Evolutionary conservation across 1,284 basidiomycete species (phyloP).

Genomic region (Fomitopsis pinicola): DNA sequence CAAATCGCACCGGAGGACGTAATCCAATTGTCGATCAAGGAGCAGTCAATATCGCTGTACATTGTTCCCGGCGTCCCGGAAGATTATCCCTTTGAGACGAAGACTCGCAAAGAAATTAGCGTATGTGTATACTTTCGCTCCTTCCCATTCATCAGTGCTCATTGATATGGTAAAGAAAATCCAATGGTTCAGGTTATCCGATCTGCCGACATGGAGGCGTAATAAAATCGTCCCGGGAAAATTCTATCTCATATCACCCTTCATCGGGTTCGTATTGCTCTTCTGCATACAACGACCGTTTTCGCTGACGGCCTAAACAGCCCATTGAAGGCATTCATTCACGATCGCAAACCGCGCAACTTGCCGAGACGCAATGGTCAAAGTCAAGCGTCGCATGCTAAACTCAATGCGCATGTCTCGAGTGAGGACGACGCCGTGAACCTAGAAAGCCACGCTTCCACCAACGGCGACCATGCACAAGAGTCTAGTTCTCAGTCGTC

Average conservation of each 20-base stretch:
- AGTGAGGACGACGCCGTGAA: slow-evolving; percentile 21
- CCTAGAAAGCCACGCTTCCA: slow-evolving; percentile 7
- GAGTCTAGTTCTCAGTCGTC: slow-evolving; percentile 67
- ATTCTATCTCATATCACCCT: slow-evolving; percentile 95
- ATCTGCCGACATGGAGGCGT: slow-evolving; percentile 92
- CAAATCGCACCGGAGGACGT: slow-evolving; percentile 69
- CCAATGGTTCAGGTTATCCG: slow-evolving; percentile 90
- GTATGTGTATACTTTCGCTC: slow-evolving; percentile 46
- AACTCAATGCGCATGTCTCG: slow-evolving; percentile 16
- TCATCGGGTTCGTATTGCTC: slow-evolving; percentile 69
- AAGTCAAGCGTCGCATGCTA: slow-evolving; percentile 7
- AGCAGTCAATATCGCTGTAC: slow-evolving; percentile 88
- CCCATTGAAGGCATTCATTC: slow-evolving; percentile 59
- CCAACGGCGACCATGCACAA: slow-evolving; percentile 32
- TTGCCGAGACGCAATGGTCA: slow-evolving; percentile 22
- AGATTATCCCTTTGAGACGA: slow-evolving; percentile 86
- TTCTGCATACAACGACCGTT: not conserved
- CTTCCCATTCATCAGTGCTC: not conserved
- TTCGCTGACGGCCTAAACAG: slow-evolving; percentile 32
- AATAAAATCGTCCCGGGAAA: slow-evolving; percentile 72
- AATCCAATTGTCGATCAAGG: slow-evolving; percentile 86
- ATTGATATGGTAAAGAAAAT: slow-evolving; percentile 65
- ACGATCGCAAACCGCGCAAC: slow-evolving; percentile 36
- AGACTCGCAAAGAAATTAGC: slow-evolving; percentile 97
- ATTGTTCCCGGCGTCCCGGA: slow-evolving; percentile 91